Evolutionary conservation across 345 rosid species (phyloP), one percentile per base, ranked within the genome.

Genomic region (Eucalyptus coolabah): DNA sequence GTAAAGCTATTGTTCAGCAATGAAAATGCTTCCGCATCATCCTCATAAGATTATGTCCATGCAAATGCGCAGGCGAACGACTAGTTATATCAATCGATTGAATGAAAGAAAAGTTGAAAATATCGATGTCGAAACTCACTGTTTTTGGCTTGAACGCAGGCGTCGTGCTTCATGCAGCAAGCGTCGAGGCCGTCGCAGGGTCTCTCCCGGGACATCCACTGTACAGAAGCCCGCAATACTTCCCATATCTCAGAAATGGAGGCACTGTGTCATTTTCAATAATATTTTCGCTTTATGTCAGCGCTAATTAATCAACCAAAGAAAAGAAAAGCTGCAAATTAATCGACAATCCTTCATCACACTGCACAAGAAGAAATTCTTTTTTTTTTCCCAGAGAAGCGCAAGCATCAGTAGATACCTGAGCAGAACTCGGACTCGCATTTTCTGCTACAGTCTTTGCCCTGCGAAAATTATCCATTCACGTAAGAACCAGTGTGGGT

Each of bases 171-270:
- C 99, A 98, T 98, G 92, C 99, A 98, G 88, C 98, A 97, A 42
- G 97, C 94, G 88, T 98, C 99, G 42, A 98, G 99, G 40, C 96
- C 98, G 88, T 98, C 99, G 51, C 99, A 98, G 19, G 98, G 99
- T 89, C 83, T 97, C 90, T 96, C 98, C 99, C 99, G 5, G 98
- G 97, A 91, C 99, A 98, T 89, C 99, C 99, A 88, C 97, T 96
- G 92, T 96, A 98, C 14, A 97, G 53, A 11, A 97, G 92, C 81
- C 99, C 99, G 60, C 99, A 98, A 47, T 96, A 97, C 94, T 98
- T 98, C 3, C 98, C 99, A 90, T 98, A 97, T 91, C 99, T 95
- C 91, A 97, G 83, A 50, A 98, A 92, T 82, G 99, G 99, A 14
- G 99, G 99, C 91, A 96, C 99, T 95, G 92, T 26, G 17, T 65